Evolutionary conservation across 2,329 filamentous ascomycete species (phyloP), one percentile per base, ranked within the genome.

Genomic region (Neofusicoccum cordaticola): DNA sequence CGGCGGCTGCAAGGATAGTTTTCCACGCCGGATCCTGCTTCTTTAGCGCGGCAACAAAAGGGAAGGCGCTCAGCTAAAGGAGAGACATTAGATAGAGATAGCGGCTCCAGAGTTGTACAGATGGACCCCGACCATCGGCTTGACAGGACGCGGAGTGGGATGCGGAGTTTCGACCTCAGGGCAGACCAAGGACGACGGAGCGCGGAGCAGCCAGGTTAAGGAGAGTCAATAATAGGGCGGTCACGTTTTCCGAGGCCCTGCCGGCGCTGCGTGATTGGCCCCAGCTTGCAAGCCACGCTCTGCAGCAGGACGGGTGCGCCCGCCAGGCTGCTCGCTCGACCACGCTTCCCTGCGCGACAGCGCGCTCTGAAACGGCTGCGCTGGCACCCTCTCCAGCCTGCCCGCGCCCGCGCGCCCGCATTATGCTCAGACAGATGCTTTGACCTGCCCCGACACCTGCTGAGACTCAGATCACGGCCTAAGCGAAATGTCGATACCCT

Each of bases 121-220:
- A 51, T 45, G 58, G 58, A 45, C 58, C 41, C 17, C 27, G 22
- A 62, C 58, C 58, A 62, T 62, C 41, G 5, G 27, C 31, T 62
- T 62, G 58, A 62, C 58, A 45, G 45, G 58, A 34, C 17, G 58
- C 58, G 58, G 58, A 62, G 58, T 51, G 39, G 58, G 58, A 31
- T 31, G 27, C 27, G 27, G 27, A 31, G 27, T 31, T 31, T 31
- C 27, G 27, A 31, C 27, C 27, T 31, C 27, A 31, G 27, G 27
- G 27, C 27, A 31, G 27, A 31, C 27, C 27, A 31, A 31, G 27
- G 27, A 31, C 27, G 27, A 31, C 27, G 27, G 27, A 31, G 4
- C 27, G 27, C 27, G 27, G 27, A 31, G 6, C 27, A 31, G 27
- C 27, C 27, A 31, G 27, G 56, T 62, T 62, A 62, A 62, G 58